Conservation (phyloP, 1,284 basidiomycete genomes). For the Microbotryum lychnidis-dioicae region DNA sequence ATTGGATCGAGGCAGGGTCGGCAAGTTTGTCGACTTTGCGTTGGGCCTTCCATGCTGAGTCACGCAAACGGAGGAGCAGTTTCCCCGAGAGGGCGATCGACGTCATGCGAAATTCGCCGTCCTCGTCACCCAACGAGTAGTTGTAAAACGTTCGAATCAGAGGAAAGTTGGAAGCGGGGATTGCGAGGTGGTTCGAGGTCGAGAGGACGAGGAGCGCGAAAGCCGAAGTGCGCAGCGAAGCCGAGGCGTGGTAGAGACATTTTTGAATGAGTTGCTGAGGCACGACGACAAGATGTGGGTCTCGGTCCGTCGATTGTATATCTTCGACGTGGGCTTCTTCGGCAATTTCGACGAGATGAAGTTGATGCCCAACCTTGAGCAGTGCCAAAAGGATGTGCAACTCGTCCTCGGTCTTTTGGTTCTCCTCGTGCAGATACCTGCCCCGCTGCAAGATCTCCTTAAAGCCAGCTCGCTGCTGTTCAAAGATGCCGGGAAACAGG, state of each 20-base stretch:
- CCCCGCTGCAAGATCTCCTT: slow-evolving; percentile 5
- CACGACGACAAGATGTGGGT: slow-evolving; percentile 9
- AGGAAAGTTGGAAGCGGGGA: slow-evolving; percentile 14
- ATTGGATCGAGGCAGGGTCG: slow-evolving; percentile 5
- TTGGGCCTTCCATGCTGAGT: slow-evolving; percentile 21
- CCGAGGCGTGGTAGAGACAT: slow-evolving; percentile 8
- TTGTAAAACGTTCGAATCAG: slow-evolving; percentile 20
- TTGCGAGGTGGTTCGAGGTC: slow-evolving; percentile 4
- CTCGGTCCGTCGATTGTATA: neutral
- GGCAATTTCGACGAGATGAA: slow-evolving; percentile 16
- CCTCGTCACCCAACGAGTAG: slow-evolving; percentile 28
- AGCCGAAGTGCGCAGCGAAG: slow-evolving; percentile 22
- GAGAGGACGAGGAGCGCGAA: slow-evolving; percentile 27
- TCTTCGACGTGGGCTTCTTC: neutral
- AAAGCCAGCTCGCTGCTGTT: slow-evolving; percentile 9
- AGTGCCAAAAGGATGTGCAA: slow-evolving; percentile 20
- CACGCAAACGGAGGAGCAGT: slow-evolving; percentile 26
- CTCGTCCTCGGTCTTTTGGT: slow-evolving; percentile 8
- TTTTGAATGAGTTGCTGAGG: slow-evolving; percentile 2
- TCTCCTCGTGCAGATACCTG: slow-evolving; percentile 2
- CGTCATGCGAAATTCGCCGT: slow-evolving; percentile 23
- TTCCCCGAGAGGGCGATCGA: slow-evolving; percentile 16
- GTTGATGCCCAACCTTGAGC: slow-evolving; percentile 22
- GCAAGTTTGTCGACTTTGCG: slow-evolving; percentile 12
- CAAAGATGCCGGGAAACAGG: slow-evolving; percentile 14